A percentile compares a stretch with the other conserved stretches of the same genome.
These are phyloP conservation scores for Epithele typhae DNA, from an alignment of 768 basidiomycete species.

Conservation along the genomic window DNA sequence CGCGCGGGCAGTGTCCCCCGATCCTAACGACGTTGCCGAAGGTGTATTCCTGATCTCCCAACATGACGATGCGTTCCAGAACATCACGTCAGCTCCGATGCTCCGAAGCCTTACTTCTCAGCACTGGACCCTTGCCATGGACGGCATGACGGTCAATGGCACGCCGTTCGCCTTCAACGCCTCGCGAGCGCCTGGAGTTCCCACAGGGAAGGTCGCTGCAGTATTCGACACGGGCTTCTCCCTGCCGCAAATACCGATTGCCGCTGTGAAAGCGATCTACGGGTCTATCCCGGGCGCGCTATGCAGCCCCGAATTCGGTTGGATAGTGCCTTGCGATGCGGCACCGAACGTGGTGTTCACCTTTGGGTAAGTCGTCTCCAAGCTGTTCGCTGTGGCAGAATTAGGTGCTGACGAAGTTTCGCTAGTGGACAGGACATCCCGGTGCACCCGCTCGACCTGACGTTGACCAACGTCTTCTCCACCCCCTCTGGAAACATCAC, in stretches of 20 bases:
- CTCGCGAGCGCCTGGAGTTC: constrained; percentile 13
- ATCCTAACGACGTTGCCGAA: constrained; percentile 18
- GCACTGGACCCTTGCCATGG: constrained; percentile 29
- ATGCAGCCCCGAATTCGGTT: constrained; percentile 15
- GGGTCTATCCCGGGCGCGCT: constrained; percentile 25
- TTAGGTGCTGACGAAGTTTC: not conserved
- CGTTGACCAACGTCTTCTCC: constrained; percentile 15
- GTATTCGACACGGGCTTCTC: constrained; percentile 29
- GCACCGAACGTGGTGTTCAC: constrained; percentile 25
- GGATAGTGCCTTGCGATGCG: constrained; percentile 28
- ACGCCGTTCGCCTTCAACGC: constrained; percentile 44
- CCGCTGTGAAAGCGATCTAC: constrained; percentile 28
- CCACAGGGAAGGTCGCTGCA: constrained; percentile 21
- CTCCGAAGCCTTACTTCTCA: constrained; percentile 35
- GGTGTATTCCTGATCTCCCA: too few relatives aligned
- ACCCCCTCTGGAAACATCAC: constrained; percentile 11
- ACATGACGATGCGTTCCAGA: constrained; percentile 17
- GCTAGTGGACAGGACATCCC: constrained; percentile 34
- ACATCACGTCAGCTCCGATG: too few relatives aligned
- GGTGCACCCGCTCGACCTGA: constrained; percentile 33
- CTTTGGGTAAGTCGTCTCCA: constrained; percentile 22
- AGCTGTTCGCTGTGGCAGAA: not conserved
- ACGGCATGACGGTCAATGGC: constrained; percentile 37
- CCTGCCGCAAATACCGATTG: constrained; percentile 21
- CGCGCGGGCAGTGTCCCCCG: constrained; percentile 12